Percentiles rank a stretch among this genome's conserved stretches.
Conservation (phyloP, 805 yeast species). For the Kodamaea kakaduensis region DNA sequence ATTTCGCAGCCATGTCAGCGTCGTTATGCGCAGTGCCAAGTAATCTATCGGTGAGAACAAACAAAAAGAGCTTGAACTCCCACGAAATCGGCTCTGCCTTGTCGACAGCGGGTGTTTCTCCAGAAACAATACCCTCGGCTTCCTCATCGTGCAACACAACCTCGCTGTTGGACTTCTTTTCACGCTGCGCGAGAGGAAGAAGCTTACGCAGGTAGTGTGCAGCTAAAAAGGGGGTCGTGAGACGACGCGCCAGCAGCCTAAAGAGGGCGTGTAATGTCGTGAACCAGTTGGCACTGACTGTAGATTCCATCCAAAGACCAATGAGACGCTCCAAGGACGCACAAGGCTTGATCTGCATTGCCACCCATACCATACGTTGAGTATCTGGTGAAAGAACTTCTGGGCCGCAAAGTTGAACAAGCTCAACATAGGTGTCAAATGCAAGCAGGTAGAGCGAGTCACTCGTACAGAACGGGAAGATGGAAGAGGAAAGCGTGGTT, state of each 20-base stretch:
- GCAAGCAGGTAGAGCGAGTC: conserved; percentile 39
- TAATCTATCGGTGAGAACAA: conserved; percentile 44
- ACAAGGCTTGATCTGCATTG: conserved; percentile 46
- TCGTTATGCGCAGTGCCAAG: conserved; percentile 39
- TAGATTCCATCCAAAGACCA: conserved; percentile 57
- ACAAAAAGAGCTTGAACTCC: conserved; percentile 50
- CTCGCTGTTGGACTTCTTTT: conserved; percentile 22
- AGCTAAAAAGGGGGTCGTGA: conserved; percentile 39
- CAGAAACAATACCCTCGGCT: conserved; percentile 37
- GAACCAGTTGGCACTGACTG: conserved; percentile 53
- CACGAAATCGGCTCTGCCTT: conserved; percentile 56
- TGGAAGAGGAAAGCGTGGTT: conserved; percentile 35
- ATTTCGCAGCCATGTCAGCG: conserved; percentile 38
- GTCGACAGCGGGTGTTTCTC: conserved; percentile 29
- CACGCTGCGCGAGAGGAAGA: conserved; percentile 40
- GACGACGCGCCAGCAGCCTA: conserved; percentile 27
- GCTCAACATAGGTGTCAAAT: conserved; percentile 54
- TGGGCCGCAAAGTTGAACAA: conserved; percentile 49
- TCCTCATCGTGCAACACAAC: conserved; percentile 40
- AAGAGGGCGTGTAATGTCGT: conserved; percentile 48
- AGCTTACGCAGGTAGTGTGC: conserved; percentile 36
- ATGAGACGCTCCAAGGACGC: conserved; percentile 44
- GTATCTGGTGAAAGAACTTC: conserved; percentile 41
- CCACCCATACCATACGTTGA: conserved; percentile 59
- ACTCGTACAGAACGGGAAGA: conserved; percentile 46